A percentile compares a stretch with the other conserved stretches of the same genome.
Evolutionary conservation across 306 rosid species (phyloP).

Genomic region (Cicer yamashitae): DNA sequence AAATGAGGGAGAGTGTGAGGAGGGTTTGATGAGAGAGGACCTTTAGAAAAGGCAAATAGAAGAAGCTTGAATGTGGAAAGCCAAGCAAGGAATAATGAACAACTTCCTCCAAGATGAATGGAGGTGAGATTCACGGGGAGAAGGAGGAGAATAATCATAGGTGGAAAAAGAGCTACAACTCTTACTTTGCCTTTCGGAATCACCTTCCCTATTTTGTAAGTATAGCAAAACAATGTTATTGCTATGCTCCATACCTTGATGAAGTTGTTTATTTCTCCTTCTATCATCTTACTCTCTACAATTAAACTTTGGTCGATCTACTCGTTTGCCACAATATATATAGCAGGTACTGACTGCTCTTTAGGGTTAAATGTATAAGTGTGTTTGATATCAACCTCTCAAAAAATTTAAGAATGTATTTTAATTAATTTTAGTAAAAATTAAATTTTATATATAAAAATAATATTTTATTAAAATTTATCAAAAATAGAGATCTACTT

Average conservation of each 20-base stretch:
- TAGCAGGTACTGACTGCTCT: too few species aligned
- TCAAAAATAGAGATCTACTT: too few species aligned
- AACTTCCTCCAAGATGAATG: constrained; percentile 31
- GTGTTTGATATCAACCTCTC: too few species aligned
- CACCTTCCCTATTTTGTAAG: constrained; percentile 29
- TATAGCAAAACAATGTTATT: constrained; percentile 37
- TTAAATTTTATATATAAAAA: too few species aligned
- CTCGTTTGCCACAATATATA: too few species aligned
- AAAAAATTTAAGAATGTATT: too few species aligned
- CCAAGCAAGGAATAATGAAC: constrained; percentile 42
- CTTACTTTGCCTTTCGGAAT: constrained; percentile 23
- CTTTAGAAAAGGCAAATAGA: constrained; percentile 44
- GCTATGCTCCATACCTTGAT: constrained; percentile 44
- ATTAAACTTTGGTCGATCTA: not conserved
- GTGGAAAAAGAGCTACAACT: constrained; percentile 26
- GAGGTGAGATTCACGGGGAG: constrained; percentile 44
- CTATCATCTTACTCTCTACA: constrained; percentile 20
- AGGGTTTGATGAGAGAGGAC: constrained; percentile 39
- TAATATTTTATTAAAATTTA: too few species aligned
- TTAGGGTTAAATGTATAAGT: too few species aligned
- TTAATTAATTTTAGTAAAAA: too few species aligned
- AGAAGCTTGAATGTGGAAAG: constrained; percentile 52
- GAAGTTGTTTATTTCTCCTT: constrained; percentile 42
- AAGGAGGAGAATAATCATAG: constrained; percentile 36
- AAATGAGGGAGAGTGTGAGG: constrained; percentile 41